Base-by-base conservation (phyloP, 2,329 filamentous ascomycete genomes). In the Phaeosphaeria sp. region DNA sequence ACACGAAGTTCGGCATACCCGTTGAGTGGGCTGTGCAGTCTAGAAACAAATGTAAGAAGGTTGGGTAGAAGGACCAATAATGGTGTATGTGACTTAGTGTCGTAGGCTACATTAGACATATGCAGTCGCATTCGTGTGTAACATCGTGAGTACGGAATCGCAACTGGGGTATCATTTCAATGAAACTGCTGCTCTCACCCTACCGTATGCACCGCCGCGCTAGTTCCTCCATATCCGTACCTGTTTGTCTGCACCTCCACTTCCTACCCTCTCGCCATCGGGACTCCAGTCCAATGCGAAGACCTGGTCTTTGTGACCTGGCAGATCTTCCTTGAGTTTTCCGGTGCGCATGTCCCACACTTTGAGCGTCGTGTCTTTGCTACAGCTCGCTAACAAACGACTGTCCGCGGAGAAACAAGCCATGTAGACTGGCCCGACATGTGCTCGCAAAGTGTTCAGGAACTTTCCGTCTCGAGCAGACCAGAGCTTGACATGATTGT, bases 401-500 rank as follows among this genome's bases (percentile, higher is more conserved):
- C 91, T 96, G 76, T 99, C 95, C 1, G 95, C 91, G 11, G 91
- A 96, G 81, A 97, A 99, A 43, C 90, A 89, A 69, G 91, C 92
- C 80, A 96, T 92, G 74, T 97, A 98, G 17, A 98, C 93, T 1
- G 93, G 90, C 1, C 91, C 93, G 3, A 92, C 93, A 77, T 98
- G 95, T 7, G 93, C 95, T 53, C 93, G 86, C 27, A 98, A 84
- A 0, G 92, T 97, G 71, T 90, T 89, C 66, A 97, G 87, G 78
- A 97, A 98, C 71, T 84, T 86, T 60, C 86, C 88, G 63, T 89
- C 91, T 73, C 86, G 84, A 2, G 90, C 91, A 65, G 89, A 91
- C 93, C 93, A 98, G 24, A 97, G 80, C 79, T 97, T 97, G 67
- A 94, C 92, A 70, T 94, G 91, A 75, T 98, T 99, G 77, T 99